phyloP scores from a whole-genome alignment of 2,329 filamentous ascomycete species.

The Colletotrichum sp. region DNA sequence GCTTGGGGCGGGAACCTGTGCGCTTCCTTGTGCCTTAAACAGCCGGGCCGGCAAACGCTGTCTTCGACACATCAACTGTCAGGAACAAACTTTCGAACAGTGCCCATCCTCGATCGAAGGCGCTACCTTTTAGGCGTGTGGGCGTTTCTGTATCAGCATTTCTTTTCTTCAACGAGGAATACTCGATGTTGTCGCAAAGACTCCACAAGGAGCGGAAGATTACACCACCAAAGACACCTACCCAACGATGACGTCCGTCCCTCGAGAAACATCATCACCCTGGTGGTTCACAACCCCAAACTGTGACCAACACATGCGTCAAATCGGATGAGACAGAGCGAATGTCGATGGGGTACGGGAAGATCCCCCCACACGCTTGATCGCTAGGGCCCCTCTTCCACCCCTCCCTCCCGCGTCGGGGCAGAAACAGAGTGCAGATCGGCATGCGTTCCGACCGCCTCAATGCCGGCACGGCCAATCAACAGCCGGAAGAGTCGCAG shows the following conservation, averaged over 20 bases:
- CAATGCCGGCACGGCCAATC: conserved; percentile 1
- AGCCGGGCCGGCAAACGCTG: neutral
- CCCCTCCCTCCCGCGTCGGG: neutral
- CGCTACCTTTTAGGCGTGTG: neutral
- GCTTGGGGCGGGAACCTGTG: neutral
- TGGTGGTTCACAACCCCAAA: neutral
- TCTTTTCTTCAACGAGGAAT: neutral
- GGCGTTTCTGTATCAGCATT: neutral
- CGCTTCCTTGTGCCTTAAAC: neutral
- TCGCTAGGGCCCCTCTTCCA: neutral
- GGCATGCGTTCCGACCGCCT: neutral
- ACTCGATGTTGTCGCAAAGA: neutral
- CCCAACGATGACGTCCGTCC: neutral
- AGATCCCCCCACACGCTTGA: neutral
- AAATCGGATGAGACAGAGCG: neutral
- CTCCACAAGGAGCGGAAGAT: neutral
- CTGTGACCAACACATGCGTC: neutral
- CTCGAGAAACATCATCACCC: neutral
- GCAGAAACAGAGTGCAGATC: conserved; percentile 4
- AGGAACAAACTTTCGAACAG: neutral
- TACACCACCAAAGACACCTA: neutral
- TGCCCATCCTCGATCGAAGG: neutral
- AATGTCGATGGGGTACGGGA: neutral
- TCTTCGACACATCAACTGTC: neutral
- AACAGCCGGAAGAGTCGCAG: neutral